Percentiles rank a stretch among this genome's conserved stretches.
Evolutionary conservation across 805 yeast species (phyloP).

Genomic region (Saccharomycopsis microspora): DNA sequence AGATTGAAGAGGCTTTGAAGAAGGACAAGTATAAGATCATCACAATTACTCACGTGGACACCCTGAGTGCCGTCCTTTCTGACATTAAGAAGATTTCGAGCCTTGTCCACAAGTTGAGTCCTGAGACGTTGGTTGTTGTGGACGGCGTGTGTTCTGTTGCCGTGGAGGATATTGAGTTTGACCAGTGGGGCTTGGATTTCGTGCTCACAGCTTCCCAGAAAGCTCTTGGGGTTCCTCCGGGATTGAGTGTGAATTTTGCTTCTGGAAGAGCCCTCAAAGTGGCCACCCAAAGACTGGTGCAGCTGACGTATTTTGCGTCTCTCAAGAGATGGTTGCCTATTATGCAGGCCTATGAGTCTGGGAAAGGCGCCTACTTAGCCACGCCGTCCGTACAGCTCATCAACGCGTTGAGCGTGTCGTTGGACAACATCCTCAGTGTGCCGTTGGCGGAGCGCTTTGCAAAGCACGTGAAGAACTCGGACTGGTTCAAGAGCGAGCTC

Average conservation of each 20-base stretch:
- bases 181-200: slow-evolving; percentile 81
- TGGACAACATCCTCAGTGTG: slow-evolving; percentile 54
- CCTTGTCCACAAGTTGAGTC: slow-evolving; percentile 52
- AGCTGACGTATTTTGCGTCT: slow-evolving; percentile 44
- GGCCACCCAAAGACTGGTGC: slow-evolving; percentile 39
- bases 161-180: slow-evolving; percentile 77
- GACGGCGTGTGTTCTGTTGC: slow-evolving; percentile 96
- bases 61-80: slow-evolving; percentile 83
- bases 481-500: slow-evolving; percentile 46
- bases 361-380: slow-evolving; percentile 79
- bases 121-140: slow-evolving; percentile 73
- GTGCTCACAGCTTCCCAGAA: slow-evolving; percentile 90
- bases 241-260: slow-evolving; percentile 67
- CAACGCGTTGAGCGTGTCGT: slow-evolving; percentile 68
- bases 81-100: slow-evolving; percentile 55
- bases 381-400: slow-evolving; percentile 90
- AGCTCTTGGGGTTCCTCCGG: slow-evolving; percentile 92
- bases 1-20: slow-evolving; percentile 45
- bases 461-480: slow-evolving; percentile 51
- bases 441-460: slow-evolving; percentile 48
- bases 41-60: slow-evolving; percentile 91
- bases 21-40: slow-evolving; percentile 48
- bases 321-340: slow-evolving; percentile 81
- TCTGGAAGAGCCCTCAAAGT: slow-evolving; percentile 63
- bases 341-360: slow-evolving; percentile 76